Evolutionary conservation across 306 rosid genomes (phyloP).

Genomic region (Luffa aegyptiaca): DNA sequence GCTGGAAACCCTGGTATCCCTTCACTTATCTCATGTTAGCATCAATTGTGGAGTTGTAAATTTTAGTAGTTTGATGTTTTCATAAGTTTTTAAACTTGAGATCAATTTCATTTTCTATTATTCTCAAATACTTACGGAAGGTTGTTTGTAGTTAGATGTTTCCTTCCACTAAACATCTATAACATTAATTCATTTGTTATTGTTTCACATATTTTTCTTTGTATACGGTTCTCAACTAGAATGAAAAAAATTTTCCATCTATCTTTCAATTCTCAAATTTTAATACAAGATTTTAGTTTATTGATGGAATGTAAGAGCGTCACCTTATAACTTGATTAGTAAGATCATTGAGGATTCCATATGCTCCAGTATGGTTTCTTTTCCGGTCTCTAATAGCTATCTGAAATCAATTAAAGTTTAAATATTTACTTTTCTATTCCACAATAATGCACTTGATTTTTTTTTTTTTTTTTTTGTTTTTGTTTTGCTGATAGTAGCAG

Average conservation of each 20-base stretch:
- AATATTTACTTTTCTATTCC: background rate
- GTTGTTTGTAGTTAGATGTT: background rate
- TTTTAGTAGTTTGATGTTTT: background rate
- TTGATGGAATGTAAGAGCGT: background rate
- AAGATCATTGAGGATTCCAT: background rate
- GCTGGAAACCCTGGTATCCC: background rate
- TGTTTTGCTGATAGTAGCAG: background rate
- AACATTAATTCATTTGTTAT: background rate
- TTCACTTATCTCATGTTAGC: background rate
- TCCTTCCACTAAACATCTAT: background rate
- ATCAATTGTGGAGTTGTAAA: background rate
- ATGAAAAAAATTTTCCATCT: background rate
- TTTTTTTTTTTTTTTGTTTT: background rate
- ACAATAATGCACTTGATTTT: background rate
- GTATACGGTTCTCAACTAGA: background rate
- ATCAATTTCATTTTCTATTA: background rate
- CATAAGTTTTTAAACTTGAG: background rate
- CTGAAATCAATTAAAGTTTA: background rate
- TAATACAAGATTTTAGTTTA: background rate
- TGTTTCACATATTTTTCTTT: background rate
- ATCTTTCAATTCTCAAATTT: background rate
- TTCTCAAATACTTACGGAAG: background rate
- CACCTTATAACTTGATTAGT: background rate
- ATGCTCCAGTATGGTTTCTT: background rate
- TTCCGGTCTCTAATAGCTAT: background rate